A percentile compares a stretch with the other conserved stretches of the same genome.
These are phyloP conservation scores for Zygoascus biomembranicola DNA, from an alignment of 805 yeast species.

Conservation along the genomic window DNA sequence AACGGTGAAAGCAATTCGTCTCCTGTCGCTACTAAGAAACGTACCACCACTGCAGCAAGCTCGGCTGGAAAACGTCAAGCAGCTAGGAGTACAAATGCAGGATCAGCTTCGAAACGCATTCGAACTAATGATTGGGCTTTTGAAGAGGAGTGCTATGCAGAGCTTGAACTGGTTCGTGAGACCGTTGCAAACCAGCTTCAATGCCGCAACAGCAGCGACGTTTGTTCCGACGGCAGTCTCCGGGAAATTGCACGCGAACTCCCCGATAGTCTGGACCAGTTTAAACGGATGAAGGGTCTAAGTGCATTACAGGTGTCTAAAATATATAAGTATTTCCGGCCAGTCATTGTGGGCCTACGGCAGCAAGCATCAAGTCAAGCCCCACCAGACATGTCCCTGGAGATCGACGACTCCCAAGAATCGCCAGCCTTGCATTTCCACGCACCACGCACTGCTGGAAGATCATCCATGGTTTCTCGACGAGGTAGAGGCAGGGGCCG, in stretches of 20 bases:
- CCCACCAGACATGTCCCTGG: background rate
- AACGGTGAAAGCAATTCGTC: background rate
- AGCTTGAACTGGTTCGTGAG: conserved; percentile 9
- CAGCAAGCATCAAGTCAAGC: background rate
- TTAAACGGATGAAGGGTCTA: conserved; percentile 33
- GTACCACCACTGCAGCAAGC: background rate
- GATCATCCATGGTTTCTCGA: no score
- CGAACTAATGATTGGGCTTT: background rate
- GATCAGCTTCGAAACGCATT: background rate
- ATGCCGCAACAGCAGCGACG: background rate
- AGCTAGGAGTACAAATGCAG: background rate
- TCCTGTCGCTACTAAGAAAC: background rate
- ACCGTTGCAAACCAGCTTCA: background rate
- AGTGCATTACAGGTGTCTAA: conserved; percentile 24
- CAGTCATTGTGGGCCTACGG: conserved; percentile 20
- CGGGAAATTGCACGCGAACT: conserved; percentile 46
- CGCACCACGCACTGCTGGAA: background rate
- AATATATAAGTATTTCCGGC: conserved; percentile 35
- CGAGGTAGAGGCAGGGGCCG: no score
- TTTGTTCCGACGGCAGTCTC: conserved; percentile 10
- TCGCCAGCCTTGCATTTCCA: background rate
- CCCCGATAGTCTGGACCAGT: conserved; percentile 45
- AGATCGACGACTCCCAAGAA: background rate
- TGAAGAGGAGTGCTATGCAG: conserved; percentile 9
- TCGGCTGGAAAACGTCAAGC: conserved; percentile 10